Conservation (phyloP, 768 basidiomycete species). For the Tulasnella sp. region DNA sequence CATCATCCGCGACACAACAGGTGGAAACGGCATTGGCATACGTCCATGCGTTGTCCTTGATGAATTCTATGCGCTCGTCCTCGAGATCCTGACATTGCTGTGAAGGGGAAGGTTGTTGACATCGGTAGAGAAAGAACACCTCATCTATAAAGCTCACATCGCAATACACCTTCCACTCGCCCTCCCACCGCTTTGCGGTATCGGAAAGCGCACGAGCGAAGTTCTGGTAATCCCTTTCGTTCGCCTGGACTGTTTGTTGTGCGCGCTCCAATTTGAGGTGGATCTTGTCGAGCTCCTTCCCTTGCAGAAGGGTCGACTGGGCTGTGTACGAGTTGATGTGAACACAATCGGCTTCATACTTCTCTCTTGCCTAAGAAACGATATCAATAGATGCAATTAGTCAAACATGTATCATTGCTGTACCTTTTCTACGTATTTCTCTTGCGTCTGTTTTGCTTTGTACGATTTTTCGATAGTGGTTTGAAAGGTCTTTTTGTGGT, state of each 20-base stretch:
- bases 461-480: constrained; percentile 75
- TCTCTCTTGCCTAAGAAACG: constrained; percentile 53
- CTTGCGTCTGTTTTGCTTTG: constrained; percentile 79
- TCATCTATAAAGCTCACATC: constrained; percentile 35
- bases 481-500: constrained; percentile 64
- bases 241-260: constrained; percentile 75
- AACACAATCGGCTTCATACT: constrained; percentile 86
- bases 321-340: constrained; percentile 91
- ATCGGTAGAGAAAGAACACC: background rate
- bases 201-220: constrained; percentile 69
- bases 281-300: constrained; percentile 85
- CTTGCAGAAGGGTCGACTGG: constrained; percentile 81
- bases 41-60: constrained; percentile 91
- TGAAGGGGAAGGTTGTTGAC: background rate
- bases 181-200: constrained; percentile 77
- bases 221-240: constrained; percentile 87
- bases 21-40: constrained; percentile 95
- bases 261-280: constrained; percentile 76
- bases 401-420: background rate
- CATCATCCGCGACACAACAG: constrained; percentile 90
- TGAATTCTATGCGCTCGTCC: constrained; percentile 85
- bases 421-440: constrained; percentile 67
- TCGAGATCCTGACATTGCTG: constrained; percentile 83
- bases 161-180: constrained; percentile 87
- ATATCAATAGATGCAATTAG: background rate